These are phyloP conservation scores for Penicillium occitanis DNA, from an alignment of 2,329 filamentous ascomycete species.

Conservation along the genomic window DNA sequence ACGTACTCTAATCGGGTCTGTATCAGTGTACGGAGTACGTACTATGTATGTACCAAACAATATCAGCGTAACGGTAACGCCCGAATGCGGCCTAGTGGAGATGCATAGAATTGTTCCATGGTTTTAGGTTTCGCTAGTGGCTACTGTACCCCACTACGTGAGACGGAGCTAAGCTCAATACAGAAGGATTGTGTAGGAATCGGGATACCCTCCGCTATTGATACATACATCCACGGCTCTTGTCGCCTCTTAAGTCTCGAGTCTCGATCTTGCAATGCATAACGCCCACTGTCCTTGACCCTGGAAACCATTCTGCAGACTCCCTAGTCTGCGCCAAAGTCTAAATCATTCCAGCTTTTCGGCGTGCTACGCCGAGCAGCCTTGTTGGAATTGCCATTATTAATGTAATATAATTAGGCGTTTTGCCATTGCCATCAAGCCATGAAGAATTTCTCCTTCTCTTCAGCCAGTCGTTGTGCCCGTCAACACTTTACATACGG, in stretches of 20 bases:
- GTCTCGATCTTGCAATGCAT: not conserved
- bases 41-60: not conserved
- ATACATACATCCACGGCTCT: not conserved
- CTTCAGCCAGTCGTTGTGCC: not conserved
- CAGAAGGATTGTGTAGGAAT: not conserved
- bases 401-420: constrained; percentile 1
- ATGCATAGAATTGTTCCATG: not conserved
- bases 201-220: not conserved
- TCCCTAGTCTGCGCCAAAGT: not conserved
- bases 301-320: not conserved
- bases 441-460: not conserved
- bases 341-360: not conserved
- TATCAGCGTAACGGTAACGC: not conserved
- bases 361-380: not conserved
- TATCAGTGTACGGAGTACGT: not conserved
- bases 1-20: not conserved
- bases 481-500: not conserved
- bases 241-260: not conserved
- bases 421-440: not conserved
- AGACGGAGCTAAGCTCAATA: not conserved
- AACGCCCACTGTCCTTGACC: not conserved
- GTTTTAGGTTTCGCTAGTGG: not conserved
- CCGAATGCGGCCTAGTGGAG: constrained; percentile 2
- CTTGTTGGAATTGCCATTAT: not conserved
- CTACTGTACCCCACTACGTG: not conserved